Percentiles rank a stretch among this genome's conserved stretches.
These are phyloP conservation scores for Populus euphratica DNA, from an alignment of 345 rosid species.

Conservation along the genomic window DNA sequence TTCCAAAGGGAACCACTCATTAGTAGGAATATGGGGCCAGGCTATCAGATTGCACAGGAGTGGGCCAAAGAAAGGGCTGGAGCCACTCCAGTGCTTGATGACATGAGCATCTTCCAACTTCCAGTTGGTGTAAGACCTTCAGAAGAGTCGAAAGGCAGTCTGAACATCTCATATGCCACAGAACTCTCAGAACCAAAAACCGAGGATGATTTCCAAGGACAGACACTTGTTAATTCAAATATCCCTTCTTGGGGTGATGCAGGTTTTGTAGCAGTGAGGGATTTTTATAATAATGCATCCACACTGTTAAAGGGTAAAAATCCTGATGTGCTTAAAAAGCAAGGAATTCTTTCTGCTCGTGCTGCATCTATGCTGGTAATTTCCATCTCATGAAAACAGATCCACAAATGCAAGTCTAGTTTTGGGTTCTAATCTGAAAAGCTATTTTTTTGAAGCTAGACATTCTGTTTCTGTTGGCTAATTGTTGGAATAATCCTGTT, in stretches of 20 bases:
- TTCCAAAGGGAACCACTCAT: conserved; percentile 62
- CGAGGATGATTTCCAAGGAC: conserved; percentile 41
- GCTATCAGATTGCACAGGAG: conserved; percentile 58
- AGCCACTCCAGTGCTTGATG: conserved; percentile 47
- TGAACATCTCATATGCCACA: conserved; percentile 19
- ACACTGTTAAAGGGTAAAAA: conserved; percentile 48
- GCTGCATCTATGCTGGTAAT: conserved; percentile 97
- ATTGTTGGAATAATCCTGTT: not conserved
- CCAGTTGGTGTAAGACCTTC: conserved; percentile 84
- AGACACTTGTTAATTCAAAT: conserved; percentile 31
- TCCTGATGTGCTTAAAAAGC: conserved; percentile 56
- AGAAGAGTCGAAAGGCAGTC: conserved; percentile 39
- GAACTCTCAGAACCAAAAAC: conserved; percentile 29
- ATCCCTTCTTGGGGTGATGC: conserved; percentile 42
- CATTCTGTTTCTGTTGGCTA: not conserved
- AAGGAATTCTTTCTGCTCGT: conserved; percentile 75
- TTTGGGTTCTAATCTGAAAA: not conserved
- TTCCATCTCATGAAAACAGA: conserved; percentile 10
- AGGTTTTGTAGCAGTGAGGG: conserved; percentile 52
- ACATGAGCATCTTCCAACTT: conserved; percentile 59
- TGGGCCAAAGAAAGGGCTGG: conserved; percentile 72
- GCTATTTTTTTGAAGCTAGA: not conserved
- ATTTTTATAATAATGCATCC: conserved; percentile 53
- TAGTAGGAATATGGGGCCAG: conserved; percentile 64
- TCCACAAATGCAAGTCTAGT: not conserved